Evolutionary conservation across 148 eudicot genomes (phyloP).

Genomic region (Rhododendron henanense): DNA sequence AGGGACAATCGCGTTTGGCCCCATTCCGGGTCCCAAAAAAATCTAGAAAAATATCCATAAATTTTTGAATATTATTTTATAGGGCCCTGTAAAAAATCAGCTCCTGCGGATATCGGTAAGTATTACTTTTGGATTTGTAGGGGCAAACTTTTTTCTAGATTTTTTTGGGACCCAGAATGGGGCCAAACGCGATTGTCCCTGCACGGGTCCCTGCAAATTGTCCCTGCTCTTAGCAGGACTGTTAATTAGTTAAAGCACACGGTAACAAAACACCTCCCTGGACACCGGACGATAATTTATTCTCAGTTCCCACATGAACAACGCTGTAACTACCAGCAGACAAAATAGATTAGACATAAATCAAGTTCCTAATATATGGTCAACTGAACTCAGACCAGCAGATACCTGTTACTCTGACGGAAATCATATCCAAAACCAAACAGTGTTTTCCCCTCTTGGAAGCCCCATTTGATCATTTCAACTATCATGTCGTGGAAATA

Average conservation of each 20-base stretch:
- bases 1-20: too few relatives aligned
- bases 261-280: background rate
- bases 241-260: background rate
- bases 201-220: too few relatives aligned
- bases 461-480: slow-evolving; percentile 92
- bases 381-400: slow-evolving; percentile 6
- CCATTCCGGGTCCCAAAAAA: too few relatives aligned
- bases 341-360: background rate
- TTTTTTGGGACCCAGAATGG: too few relatives aligned
- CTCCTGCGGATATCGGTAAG: too few relatives aligned
- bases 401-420: slow-evolving; percentile 95
- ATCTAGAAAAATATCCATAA: too few relatives aligned
- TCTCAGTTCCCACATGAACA: background rate
- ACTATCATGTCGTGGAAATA: slow-evolving; percentile 97
- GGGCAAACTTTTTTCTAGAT: too few relatives aligned
- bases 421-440: slow-evolving; percentile 99
- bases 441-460: slow-evolving; percentile 88
- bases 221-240: too few relatives aligned
- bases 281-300: background rate
- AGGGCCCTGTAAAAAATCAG: too few relatives aligned
- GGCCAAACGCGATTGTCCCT: too few relatives aligned
- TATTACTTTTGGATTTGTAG: too few relatives aligned
- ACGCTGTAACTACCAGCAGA: background rate
- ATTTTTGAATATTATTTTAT: too few relatives aligned
- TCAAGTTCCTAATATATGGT: background rate